Evolutionary conservation across 139 green algal genomes (phyloP), one percentile per base, ranked within the genome.

Genomic region (Chlamydomonas schloesseri): DNA sequence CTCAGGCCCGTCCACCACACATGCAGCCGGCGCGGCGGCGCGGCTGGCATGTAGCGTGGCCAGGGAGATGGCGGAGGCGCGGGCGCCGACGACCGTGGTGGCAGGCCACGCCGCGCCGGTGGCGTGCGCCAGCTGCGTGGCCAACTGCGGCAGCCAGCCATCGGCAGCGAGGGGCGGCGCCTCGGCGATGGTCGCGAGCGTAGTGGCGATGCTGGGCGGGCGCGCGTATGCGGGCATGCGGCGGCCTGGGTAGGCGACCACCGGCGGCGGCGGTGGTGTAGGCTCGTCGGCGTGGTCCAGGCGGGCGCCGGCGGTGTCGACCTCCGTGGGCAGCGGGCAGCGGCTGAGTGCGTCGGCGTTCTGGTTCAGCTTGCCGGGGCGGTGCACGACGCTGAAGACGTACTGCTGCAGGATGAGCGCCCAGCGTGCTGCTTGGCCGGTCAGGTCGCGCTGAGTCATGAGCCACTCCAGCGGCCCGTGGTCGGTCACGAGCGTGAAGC

Each of bases 381-480:
- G 65, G 71, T 91, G 82, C 34, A 67, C 62, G 0, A 91, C 29
- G 3, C 42, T 55, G 53, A 86, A 90, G 2, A 47, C 1, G 64
- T 73, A 90, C 9, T 88, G 69, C 34, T 87, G 73, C 42, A 92
- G 24, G 29, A 65, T 81, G 24, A 90, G 34, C 0, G 81, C 76
- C 88, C 89, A 92, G n/a, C 84, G 84, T 26, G 84, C 84, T 21
- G 77, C 31, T 37, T 92, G 84, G 3, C 84, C 80, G 0, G 73
- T 88, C 20, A 77, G 80, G 29, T 82, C 36, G 0, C 53, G 42
- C 26, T 58, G 42, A 13, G 47, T 73, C 57, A 92, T 77, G 34
- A 92, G 58, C 88, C 88, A 92, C 17, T 71, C 17, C 20, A 92
- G 72, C 23, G 84, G 76, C 13, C 47, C 47, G 50, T 92, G 89